Percentiles rank a stretch among this genome's conserved stretches.
phyloP scores from a whole-genome alignment of 2,329 filamentous ascomycete genomes.

The Apiospora arundinis region DNA sequence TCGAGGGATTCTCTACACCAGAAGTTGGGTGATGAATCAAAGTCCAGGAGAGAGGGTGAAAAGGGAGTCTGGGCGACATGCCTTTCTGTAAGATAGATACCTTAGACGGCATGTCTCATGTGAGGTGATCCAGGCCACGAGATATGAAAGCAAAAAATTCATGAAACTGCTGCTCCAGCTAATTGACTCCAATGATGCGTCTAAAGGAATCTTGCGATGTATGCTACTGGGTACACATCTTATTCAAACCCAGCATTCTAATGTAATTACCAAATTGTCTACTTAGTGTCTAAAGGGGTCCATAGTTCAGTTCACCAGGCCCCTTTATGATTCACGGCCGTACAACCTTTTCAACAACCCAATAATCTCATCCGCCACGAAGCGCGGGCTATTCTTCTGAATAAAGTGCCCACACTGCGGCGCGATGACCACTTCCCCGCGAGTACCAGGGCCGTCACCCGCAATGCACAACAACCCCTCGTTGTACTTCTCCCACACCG shows the following conservation, averaged over 20 bases:
- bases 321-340: not conserved
- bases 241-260: not conserved
- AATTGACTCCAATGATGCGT: not conserved
- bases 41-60: not conserved
- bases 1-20: conserved; percentile 24
- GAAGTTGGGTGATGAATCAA: conserved; percentile 8
- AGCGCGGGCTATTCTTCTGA: conserved; percentile 57
- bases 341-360: not conserved
- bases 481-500: conserved; percentile 61
- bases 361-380: conserved; percentile 42
- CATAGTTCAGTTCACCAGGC: not conserved
- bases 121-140: conserved; percentile 16
- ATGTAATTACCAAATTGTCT: not conserved
- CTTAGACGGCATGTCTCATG: conserved; percentile 23
- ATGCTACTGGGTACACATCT: not conserved
- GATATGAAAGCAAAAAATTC: conserved; percentile 15
- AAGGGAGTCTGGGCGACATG: conserved; percentile 25
- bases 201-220: not conserved
- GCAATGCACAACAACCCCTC: conserved; percentile 54
- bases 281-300: no score
- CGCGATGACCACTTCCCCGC: conserved; percentile 47
- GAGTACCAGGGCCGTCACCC: conserved; percentile 36
- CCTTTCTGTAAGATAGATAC: conserved; percentile 27
- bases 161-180: not conserved
- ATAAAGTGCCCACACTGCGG: conserved; percentile 60